Conservation (phyloP, 2,329 filamentous ascomycete species). For the Didymella keratinophila region DNA sequence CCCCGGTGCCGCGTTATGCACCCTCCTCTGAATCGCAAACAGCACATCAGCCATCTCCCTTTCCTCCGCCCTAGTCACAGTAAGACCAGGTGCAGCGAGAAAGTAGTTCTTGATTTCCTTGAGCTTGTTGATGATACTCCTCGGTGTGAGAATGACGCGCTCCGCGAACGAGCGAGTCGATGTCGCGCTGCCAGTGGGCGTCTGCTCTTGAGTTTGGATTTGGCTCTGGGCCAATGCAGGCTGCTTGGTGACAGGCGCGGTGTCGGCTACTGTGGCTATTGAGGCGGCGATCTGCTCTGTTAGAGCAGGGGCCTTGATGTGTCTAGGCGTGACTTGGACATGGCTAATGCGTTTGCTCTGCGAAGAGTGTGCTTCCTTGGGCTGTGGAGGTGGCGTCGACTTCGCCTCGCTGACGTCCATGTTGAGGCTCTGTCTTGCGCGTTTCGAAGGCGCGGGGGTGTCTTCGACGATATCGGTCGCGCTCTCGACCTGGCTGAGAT, state of each 20-base stretch:
- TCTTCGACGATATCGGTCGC: conserved; percentile 37
- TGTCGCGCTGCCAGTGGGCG: conserved; percentile 25
- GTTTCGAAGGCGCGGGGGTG: conserved; percentile 40
- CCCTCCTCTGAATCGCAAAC: conserved; percentile 77
- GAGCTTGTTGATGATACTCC: conserved; percentile 60
- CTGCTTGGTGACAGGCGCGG: conserved; percentile 15
- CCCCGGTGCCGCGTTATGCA: conserved; percentile 71
- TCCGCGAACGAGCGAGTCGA: conserved; percentile 42
- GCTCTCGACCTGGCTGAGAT: conserved; percentile 41
- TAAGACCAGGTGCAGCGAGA: conserved; percentile 58
- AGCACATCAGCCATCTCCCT: conserved; percentile 78
- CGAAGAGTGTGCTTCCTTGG: conserved; percentile 16
- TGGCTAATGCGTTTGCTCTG: conserved; percentile 38
- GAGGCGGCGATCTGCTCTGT: conserved; percentile 14
- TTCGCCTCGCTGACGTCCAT: conserved; percentile 45
- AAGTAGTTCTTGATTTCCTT: conserved; percentile 62
- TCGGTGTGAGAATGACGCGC: conserved; percentile 51
- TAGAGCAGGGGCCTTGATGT: conserved; percentile 13
- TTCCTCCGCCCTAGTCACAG: conserved; percentile 70
- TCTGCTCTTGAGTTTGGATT: conserved; percentile 10
- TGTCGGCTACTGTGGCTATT: conserved; percentile 9
- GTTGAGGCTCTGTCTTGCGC: conserved; percentile 29
- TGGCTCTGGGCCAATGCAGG: conserved; percentile 13
- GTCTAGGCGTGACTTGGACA: conserved; percentile 36
- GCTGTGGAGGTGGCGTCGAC: conserved; percentile 16